Evolutionary conservation across 495 filamentous ascomycete genomes (phyloP).

Genomic region (Neurospora intermedia): DNA sequence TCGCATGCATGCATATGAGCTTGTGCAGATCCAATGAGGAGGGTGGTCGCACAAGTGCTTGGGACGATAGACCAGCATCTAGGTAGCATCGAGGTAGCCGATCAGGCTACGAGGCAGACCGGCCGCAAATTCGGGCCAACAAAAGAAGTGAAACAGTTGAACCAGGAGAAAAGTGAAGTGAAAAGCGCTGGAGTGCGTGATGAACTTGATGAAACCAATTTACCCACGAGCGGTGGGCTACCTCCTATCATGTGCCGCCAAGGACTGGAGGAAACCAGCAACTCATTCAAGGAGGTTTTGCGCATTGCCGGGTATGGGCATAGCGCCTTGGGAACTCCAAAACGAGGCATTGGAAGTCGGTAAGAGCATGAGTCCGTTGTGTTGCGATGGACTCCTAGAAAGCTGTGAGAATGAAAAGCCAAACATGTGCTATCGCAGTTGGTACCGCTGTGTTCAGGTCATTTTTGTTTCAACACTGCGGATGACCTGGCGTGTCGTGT

Average conservation of each 20-base stretch:
- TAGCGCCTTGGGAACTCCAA: not conserved
- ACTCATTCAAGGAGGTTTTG: not conserved
- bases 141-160: not conserved
- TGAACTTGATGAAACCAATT: not conserved
- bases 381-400: not conserved
- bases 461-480: too few species aligned
- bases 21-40: not conserved
- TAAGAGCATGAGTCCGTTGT: not conserved
- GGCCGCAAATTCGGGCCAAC: not conserved
- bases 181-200: not conserved
- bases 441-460: too few species aligned
- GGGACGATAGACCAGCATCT: not conserved
- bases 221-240: not conserved
- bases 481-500: not conserved
- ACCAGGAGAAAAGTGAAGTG: not conserved
- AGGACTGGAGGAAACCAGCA: not conserved
- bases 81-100: not conserved
- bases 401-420: too few species aligned
- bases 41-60: not conserved
- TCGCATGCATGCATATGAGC: not conserved
- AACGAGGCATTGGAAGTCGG: not conserved
- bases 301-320: not conserved
- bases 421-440: too few species aligned
- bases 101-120: not conserved
- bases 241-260: not conserved